Conservation (phyloP, 176 grass and related monocot species). For the Oryza nivara region DNA sequence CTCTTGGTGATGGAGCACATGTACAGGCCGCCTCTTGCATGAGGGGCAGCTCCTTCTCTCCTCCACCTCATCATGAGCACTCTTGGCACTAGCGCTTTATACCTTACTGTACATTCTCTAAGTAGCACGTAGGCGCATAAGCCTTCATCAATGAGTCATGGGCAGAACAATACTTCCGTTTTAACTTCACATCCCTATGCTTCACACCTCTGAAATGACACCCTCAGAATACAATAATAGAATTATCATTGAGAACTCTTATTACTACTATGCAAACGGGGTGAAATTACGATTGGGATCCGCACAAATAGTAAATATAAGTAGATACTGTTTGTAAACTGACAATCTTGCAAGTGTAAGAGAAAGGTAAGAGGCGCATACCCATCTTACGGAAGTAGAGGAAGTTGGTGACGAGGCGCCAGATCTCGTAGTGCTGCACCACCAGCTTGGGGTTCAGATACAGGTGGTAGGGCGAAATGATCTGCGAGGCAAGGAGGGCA, state of each 20-base stretch:
- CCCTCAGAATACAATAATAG: not conserved
- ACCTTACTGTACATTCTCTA: not conserved
- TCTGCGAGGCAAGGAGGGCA: conserved; percentile 44
- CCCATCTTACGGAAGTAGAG: conserved; percentile 99
- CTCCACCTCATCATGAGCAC: too few relatives aligned
- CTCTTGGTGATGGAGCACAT: too few relatives aligned
- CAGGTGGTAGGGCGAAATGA: conserved; percentile 86
- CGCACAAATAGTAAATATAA: not conserved
- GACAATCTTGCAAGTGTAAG: not conserved
- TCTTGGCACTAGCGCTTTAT: too few relatives aligned
- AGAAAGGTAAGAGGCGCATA: conserved; percentile 31
- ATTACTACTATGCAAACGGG: not conserved
- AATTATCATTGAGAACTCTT: not conserved
- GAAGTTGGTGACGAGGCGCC: conserved; percentile 99
- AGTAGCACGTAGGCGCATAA: not conserved
- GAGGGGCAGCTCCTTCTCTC: too few relatives aligned
- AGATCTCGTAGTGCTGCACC: conserved; percentile 89
- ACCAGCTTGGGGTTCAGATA: conserved; percentile 90
- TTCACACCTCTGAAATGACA: too few relatives aligned
- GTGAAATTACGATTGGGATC: not conserved
- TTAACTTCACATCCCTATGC: not conserved
- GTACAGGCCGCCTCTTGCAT: too few relatives aligned
- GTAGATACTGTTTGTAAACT: not conserved
- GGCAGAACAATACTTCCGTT: not conserved
- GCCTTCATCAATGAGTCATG: not conserved